Evolutionary conservation across 371 early-diverging fungal species (phyloP), one percentile per base, ranked within the genome.

Genomic region (Ordospora colligata): DNA sequence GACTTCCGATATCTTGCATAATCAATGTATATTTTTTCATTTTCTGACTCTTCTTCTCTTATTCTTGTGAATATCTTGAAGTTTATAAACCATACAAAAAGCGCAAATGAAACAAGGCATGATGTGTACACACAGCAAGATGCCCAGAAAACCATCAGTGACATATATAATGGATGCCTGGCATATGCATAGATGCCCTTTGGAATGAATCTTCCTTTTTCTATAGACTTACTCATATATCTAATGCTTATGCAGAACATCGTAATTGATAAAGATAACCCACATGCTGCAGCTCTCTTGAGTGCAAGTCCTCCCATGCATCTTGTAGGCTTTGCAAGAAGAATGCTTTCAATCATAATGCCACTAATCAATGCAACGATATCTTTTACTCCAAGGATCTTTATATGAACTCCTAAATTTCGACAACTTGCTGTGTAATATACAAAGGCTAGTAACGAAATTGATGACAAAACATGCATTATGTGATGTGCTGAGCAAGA

Each of bases 21-120:
- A 27, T 58, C 58, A 14, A 25, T n/a, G 3, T 27, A 58, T 6
- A 14, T 37, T 8, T 27, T 37, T 8, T n/a, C 17, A n/a, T 37
- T 27, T 12, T 58, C 58, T 37, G 37, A 37, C 17, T 58, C 58
- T 8, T 14, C 8, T 11, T 58, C 58, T 6, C 40, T 58, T 32
- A 58, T 58, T 14, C 58, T 27, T 37, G 58, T 22, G 37, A 58
- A 17, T 7, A 37, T 32, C 25, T 40, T 37, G 25, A 7, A 37
- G 58, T 19, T 58, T 37, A 32, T 40, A 32, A 58, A 58, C 58
- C 58, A 58, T n/a, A 58, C 37, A 58, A 58, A 58, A 17, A 37
- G 6, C 3, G 58, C 58, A 58, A 58, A 40, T 37, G 58, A 58
- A 25, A 58, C 17, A 32, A 58, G 25, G 58, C 58, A 58, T n/a